A percentile compares a stretch with the other conserved stretches of the same genome.
These are phyloP conservation scores for Aspergillus sp. DNA, from an alignment of 2,329 filamentous ascomycete genomes.

Conservation along the genomic window DNA sequence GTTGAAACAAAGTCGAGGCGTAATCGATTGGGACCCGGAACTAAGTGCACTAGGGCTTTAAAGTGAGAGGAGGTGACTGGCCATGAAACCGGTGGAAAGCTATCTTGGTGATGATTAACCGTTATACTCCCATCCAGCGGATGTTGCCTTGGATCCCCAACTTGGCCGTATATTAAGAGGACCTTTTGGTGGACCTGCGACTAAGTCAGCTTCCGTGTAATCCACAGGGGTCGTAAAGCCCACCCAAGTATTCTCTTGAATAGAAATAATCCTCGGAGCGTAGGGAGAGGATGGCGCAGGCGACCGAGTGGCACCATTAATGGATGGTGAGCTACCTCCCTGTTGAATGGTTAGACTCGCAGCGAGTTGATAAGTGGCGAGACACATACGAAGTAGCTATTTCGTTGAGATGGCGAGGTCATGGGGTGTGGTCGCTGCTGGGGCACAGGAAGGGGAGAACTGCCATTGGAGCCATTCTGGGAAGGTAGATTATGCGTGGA, in stretches of 20 bases:
- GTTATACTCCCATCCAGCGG: slow-evolving; percentile 78
- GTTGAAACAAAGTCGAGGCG: slow-evolving; percentile 87
- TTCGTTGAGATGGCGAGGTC: slow-evolving; percentile 45
- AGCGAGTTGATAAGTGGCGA: background rate
- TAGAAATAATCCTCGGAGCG: slow-evolving; percentile 77
- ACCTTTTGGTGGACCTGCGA: slow-evolving; percentile 87
- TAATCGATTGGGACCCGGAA: slow-evolving; percentile 85
- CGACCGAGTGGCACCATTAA: slow-evolving; percentile 50
- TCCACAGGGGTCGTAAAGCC: slow-evolving; percentile 37
- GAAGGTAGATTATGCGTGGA: slow-evolving; percentile 65
- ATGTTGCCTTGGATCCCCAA: slow-evolving; percentile 72
- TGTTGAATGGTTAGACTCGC: slow-evolving; percentile 23
- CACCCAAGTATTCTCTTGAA: slow-evolving; percentile 85
- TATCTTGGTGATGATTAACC: slow-evolving; percentile 80
- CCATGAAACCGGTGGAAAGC: slow-evolving; percentile 81
- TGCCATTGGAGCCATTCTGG: slow-evolving; percentile 56
- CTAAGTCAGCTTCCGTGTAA: background rate
- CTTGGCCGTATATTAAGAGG: slow-evolving; percentile 77
- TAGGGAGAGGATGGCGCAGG: slow-evolving; percentile 73
- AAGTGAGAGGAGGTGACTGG: slow-evolving; percentile 88
- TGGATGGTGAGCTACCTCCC: slow-evolving; percentile 40
- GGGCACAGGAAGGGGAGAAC: slow-evolving; percentile 47
- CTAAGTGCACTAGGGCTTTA: slow-evolving; percentile 88
- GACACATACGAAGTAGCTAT: slow-evolving; percentile 47
- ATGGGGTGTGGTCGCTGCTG: slow-evolving; percentile 52